Evolutionary conservation across 768 basidiomycete species (phyloP).

Genomic region (Dendrothele bispora): DNA sequence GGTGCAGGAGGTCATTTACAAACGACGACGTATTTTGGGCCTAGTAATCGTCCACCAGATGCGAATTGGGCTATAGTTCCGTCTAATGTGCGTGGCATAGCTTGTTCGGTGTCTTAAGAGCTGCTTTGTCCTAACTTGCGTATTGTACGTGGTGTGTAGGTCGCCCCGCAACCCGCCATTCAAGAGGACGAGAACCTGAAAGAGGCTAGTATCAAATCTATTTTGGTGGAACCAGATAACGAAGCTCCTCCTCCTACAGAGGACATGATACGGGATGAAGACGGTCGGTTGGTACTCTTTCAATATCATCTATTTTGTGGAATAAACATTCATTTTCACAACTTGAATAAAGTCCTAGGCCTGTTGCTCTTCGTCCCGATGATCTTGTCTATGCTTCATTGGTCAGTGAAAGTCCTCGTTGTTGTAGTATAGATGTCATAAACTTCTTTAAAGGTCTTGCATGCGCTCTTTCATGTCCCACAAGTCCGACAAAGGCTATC

Average conservation of each 20-base stretch:
- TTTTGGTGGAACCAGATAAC: slow-evolving; percentile 56
- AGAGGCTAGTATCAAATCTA: slow-evolving; percentile 73
- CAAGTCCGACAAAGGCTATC: slow-evolving; percentile 56
- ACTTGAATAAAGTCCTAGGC: slow-evolving; percentile 42
- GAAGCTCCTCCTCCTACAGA: slow-evolving; percentile 53
- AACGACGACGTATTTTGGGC: slow-evolving; percentile 47
- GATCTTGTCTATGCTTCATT: slow-evolving; percentile 59
- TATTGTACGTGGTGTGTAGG: too few relatives aligned
- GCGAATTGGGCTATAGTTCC: slow-evolving; percentile 71
- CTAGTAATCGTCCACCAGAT: slow-evolving; percentile 61
- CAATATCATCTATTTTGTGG: background rate
- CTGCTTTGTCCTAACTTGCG: too few relatives aligned
- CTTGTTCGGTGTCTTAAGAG: too few relatives aligned
- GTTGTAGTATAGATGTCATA: background rate
- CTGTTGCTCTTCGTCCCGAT: slow-evolving; percentile 65
- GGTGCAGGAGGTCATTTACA: too few relatives aligned
- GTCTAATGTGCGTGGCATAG: slow-evolving; percentile 51
- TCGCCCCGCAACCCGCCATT: slow-evolving; percentile 32
- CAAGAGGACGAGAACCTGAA: slow-evolving; percentile 64
- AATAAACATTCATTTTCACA: background rate
- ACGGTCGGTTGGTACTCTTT: slow-evolving; percentile 46
- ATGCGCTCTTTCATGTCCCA: slow-evolving; percentile 67
- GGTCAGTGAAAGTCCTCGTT: slow-evolving; percentile 30
- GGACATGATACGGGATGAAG: slow-evolving; percentile 52
- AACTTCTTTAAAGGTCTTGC: slow-evolving; percentile 37